Evolutionary conservation across 2,329 filamentous ascomycete species (phyloP).

Genomic region (Arthroderma sp.): DNA sequence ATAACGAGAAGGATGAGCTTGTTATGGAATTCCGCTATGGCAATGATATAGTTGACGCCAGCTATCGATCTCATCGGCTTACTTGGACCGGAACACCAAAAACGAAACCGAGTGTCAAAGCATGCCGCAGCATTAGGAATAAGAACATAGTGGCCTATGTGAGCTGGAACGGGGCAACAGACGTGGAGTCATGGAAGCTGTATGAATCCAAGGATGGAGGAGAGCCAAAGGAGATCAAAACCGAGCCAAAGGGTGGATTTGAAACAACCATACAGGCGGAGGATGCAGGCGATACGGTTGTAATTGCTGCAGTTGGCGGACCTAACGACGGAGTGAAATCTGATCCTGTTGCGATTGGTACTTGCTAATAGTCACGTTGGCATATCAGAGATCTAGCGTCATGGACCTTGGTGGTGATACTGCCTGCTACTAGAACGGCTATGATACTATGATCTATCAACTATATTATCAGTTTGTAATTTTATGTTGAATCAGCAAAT

Average conservation of each 20-base stretch:
- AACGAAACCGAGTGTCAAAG: conserved; percentile 8
- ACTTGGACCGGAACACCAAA: conserved; percentile 6
- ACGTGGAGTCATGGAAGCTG: conserved; percentile 9
- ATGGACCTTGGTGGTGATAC: no score
- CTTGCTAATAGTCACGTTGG: no score
- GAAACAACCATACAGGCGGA: conserved; percentile 4
- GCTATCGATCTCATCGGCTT: conserved; percentile 6
- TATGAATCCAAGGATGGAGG: not conserved
- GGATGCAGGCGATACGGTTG: not conserved
- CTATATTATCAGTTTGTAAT: no score
- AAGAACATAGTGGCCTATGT: conserved; percentile 7
- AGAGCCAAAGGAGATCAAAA: not conserved
- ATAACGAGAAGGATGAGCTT: conserved; percentile 3
- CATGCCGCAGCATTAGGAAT: not conserved
- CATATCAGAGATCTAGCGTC: no score
- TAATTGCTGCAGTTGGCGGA: conserved; percentile 8
- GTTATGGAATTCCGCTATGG: conserved; percentile 9
- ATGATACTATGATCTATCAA: no score
- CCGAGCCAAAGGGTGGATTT: conserved; percentile 5
- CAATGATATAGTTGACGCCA: not conserved
- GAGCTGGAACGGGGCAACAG: conserved; percentile 15
- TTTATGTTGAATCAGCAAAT: no score
- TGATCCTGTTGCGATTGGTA: not conserved
- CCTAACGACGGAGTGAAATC: conserved; percentile 5
- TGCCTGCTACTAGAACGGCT: no score